Percentiles rank a stretch among this genome's conserved stretches.
Conservation (phyloP, 2,329 filamentous ascomycete genomes). For the Cladosporium sp. region DNA sequence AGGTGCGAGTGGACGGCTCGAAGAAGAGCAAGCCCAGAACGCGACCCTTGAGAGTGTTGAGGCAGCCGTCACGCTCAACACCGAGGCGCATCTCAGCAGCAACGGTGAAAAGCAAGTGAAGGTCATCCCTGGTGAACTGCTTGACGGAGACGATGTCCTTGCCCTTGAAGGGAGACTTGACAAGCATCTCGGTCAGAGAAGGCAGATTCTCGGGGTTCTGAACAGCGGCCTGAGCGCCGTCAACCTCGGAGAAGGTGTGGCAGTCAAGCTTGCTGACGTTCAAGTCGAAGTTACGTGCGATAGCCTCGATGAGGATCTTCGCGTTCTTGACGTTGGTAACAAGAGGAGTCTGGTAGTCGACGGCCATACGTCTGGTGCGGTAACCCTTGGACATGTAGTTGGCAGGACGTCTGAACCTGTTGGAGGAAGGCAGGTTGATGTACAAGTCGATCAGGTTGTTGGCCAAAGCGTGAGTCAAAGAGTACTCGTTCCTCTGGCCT, state of each 20-base stretch:
- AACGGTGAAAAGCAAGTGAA: conserved; percentile 92
- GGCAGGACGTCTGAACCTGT: conserved; percentile 91
- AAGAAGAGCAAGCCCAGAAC: conserved; percentile 94
- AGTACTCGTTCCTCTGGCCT: conserved; percentile 92
- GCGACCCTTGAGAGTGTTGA: conserved; percentile 80
- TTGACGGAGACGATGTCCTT: conserved; percentile 88
- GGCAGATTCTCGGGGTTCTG: conserved; percentile 44
- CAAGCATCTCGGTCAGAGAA: conserved; percentile 66
- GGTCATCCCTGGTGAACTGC: conserved; percentile 80
- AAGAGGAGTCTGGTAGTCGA: conserved; percentile 93
- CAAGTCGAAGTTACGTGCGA: conserved; percentile 82
- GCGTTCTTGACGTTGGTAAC: conserved; percentile 99
- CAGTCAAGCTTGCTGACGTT: conserved; percentile 81
- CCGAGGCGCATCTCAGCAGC: conserved; percentile 97
- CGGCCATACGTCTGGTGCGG: conserved; percentile 93
- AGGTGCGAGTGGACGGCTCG: conserved; percentile 94
- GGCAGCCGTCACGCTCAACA: conserved; percentile 84
- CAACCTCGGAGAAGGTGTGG: conserved; percentile 65
- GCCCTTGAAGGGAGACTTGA: conserved; percentile 81
- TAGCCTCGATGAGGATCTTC: conserved; percentile 92
- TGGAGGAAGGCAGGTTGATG: conserved; percentile 98
- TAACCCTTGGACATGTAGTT: conserved; percentile 99
- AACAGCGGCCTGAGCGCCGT: conserved; percentile 27
- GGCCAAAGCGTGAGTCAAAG: conserved; percentile 89
- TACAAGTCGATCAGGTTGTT: conserved; percentile 98